Evolutionary conservation across 805 yeast genomes (phyloP).

Genomic region (Lachancea fermentati): DNA sequence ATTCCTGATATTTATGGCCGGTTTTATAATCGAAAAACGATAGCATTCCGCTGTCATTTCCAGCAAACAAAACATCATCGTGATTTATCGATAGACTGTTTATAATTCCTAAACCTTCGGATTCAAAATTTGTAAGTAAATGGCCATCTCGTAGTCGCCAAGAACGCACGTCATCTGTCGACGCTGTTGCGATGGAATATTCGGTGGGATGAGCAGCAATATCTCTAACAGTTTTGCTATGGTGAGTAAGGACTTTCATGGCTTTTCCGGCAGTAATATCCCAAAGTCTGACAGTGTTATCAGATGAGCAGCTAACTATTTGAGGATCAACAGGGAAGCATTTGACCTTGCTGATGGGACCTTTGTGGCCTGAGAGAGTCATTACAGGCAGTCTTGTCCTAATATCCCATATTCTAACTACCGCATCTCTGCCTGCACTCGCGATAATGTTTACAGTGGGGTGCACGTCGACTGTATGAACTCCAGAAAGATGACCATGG

Average conservation of each 20-base stretch:
- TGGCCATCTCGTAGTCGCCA: slow-evolving; percentile 80
- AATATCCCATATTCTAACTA: slow-evolving; percentile 90
- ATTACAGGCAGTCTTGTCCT: slow-evolving; percentile 70
- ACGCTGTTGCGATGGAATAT: slow-evolving; percentile 71
- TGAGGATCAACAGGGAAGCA: slow-evolving; percentile 80
- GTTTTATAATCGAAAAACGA: slow-evolving; percentile 72
- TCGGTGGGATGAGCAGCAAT: slow-evolving; percentile 64
- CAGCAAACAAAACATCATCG: slow-evolving; percentile 65
- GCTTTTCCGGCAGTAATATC: slow-evolving; percentile 75
- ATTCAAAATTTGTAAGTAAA: slow-evolving; percentile 52
- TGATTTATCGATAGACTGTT: slow-evolving; percentile 62
- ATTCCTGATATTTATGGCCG: slow-evolving; percentile 57
- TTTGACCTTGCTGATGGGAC: slow-evolving; percentile 63
- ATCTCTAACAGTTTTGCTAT: slow-evolving; percentile 73
- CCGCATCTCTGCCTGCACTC: slow-evolving; percentile 85
- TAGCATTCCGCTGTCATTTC: slow-evolving; percentile 78
- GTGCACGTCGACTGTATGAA: slow-evolving; percentile 76
- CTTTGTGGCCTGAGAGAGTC: slow-evolving; percentile 76
- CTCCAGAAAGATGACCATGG: slow-evolving; percentile 91
- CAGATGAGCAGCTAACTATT: slow-evolving; percentile 75
- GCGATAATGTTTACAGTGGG: slow-evolving; percentile 79
- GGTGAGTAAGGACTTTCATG: slow-evolving; percentile 72
- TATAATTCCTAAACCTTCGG: slow-evolving; percentile 40
- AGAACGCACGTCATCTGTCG: slow-evolving; percentile 74
- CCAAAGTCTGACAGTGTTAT: slow-evolving; percentile 84